A percentile compares a stretch with the other conserved stretches of the same genome.
Conservation (phyloP, 73 alveolate genomes). For the Paramecium sonneborni region DNA sequence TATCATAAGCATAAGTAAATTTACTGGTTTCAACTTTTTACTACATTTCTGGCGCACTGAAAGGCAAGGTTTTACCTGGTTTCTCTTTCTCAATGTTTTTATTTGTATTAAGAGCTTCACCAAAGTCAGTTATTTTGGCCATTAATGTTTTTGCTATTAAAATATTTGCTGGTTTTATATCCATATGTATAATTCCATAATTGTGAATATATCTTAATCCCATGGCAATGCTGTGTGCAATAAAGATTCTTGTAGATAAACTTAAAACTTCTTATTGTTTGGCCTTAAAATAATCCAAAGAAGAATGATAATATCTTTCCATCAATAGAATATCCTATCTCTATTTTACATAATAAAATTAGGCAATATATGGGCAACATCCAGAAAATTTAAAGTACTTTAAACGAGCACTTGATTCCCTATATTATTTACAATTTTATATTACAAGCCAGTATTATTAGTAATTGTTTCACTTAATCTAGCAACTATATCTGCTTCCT, state of each 20-base stretch:
- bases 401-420: no score
- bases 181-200: not conserved
- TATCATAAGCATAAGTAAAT: not conserved
- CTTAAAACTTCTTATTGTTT: not conserved
- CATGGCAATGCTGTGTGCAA: not conserved
- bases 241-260: not conserved
- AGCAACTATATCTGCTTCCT: not conserved
- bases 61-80: not conserved
- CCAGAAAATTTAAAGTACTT: not conserved
- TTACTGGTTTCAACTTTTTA: not conserved
- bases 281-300: not conserved
- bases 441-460: no score
- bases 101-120: not conserved
- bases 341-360: not conserved
- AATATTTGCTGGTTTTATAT: not conserved
- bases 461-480: not conserved
- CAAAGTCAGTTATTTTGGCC: not conserved
- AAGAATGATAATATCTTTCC: not conserved
- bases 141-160: not conserved
- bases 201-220: not conserved
- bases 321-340: not conserved
- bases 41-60: not conserved
- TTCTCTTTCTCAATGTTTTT: not conserved
- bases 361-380: not conserved
- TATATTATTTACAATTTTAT: no score